Evolutionary conservation across 2,329 filamentous ascomycete species (phyloP).

Genomic region (Chrysoporthe cubensis): DNA sequence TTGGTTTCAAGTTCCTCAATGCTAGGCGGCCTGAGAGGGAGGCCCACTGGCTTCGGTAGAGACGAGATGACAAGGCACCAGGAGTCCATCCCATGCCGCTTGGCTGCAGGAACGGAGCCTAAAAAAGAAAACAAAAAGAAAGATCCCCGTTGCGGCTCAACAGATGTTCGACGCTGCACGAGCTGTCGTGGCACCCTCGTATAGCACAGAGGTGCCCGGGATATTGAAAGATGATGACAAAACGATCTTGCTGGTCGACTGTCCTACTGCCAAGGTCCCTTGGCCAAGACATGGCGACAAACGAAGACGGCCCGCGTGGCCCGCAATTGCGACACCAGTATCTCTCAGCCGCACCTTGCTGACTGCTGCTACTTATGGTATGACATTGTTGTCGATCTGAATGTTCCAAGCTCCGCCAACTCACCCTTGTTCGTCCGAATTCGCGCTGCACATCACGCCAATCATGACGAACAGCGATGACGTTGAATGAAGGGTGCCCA

Average conservation of each 20-base stretch:
- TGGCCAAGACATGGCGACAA: constrained; percentile 9
- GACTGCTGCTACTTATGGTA: neutral
- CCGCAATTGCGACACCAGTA: neutral
- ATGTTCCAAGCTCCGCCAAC: neutral
- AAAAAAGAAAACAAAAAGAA: neutral
- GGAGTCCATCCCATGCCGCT: neutral
- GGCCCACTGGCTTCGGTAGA: constrained; percentile 15
- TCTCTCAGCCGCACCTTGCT: neutral
- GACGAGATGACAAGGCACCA: constrained; percentile 21
- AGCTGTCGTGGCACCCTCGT: constrained; percentile 20
- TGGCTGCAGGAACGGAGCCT: neutral
- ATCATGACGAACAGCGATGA: neutral
- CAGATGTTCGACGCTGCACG: constrained; percentile 9
- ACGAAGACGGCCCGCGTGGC: neutral
- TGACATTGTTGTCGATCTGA: neutral
- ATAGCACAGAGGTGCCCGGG: neutral
- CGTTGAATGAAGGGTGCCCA: neutral
- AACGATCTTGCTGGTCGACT: neutral
- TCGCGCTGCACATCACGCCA: neutral
- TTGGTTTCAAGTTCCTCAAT: constrained; percentile 22
- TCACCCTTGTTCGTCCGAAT: no score
- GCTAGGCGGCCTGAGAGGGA: neutral
- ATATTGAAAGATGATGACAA: neutral
- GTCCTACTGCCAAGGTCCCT: neutral
- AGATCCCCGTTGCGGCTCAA: neutral